Conservation (phyloP, 2,329 filamentous ascomycete species). For the Diaporthe humulicola region DNA sequence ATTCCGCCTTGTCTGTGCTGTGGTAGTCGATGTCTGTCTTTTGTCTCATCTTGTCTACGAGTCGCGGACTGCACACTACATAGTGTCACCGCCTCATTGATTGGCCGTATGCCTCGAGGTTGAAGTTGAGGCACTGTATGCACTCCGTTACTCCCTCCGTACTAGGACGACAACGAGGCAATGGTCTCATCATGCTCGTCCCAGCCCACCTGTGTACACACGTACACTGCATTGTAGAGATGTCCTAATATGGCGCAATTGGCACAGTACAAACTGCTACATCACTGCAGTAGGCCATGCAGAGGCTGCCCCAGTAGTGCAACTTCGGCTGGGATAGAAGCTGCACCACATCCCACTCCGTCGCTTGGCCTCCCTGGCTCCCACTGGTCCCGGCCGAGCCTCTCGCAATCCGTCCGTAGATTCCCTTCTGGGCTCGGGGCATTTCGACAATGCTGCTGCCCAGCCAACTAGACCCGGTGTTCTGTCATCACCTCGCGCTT, state of each 20-base stretch:
- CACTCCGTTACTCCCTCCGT: neutral
- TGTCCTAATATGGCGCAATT: constrained; percentile 33
- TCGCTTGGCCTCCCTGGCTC: constrained; percentile 6
- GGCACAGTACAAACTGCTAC: constrained; percentile 7
- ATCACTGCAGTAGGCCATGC: constrained; percentile 23
- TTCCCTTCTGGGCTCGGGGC: constrained; percentile 13
- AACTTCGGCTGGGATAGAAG: constrained; percentile 12
- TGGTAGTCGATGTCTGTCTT: neutral
- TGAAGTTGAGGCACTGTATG: neutral
- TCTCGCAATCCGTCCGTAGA: constrained; percentile 9
- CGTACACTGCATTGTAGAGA: neutral
- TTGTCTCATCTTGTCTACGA: constrained; percentile 16
- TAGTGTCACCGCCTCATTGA: neutral
- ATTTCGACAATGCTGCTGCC: neutral
- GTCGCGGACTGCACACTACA: neutral
- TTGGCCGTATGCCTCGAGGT: neutral
- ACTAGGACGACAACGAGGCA: neutral
- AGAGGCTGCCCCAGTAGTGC: constrained; percentile 7
- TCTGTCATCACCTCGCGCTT: constrained; percentile 17
- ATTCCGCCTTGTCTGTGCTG: neutral
- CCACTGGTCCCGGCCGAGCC: constrained; percentile 7
- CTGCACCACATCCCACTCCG: constrained; percentile 12
- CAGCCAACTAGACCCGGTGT: constrained; percentile 6
- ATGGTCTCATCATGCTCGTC: neutral
- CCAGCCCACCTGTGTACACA: neutral